phyloP scores from a whole-genome alignment of 129 eudicot genomes.

The Logfia minima region DNA sequence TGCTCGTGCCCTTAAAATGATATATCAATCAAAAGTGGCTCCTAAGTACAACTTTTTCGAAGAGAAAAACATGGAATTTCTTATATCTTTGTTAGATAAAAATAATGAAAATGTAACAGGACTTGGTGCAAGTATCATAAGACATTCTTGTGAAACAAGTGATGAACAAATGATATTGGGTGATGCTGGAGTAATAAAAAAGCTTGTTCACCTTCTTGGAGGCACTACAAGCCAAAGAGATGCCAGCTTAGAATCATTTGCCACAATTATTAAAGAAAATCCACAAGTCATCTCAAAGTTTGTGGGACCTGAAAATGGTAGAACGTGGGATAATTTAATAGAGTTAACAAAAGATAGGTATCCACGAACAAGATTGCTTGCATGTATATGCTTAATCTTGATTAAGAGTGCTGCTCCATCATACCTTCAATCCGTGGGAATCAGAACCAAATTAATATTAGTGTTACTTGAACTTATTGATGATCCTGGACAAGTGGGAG shows the following conservation, averaged over 20 bases:
- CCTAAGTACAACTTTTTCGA: constrained; percentile 77
- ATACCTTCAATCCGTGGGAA: constrained; percentile 58
- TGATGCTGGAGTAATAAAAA: constrained; percentile 72
- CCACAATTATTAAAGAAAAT: constrained; percentile 65
- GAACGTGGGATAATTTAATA: constrained; percentile 49
- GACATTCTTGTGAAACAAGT: constrained; percentile 72
- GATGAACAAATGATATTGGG: constrained; percentile 71
- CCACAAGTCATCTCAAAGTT: constrained; percentile 62
- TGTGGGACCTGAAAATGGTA: constrained; percentile 72
- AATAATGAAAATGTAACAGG: constrained; percentile 81
- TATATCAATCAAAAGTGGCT: constrained; percentile 81
- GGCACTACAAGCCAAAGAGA: constrained; percentile 79
- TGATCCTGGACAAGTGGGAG: constrained; percentile 95
- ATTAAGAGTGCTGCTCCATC: constrained; percentile 57
- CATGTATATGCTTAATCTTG: constrained; percentile 68
- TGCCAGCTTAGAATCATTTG: constrained; percentile 86
- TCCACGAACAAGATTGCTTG: constrained; percentile 85
- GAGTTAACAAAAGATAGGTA: constrained; percentile 71
- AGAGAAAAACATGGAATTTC: constrained; percentile 66
- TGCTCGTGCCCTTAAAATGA: constrained; percentile 93
- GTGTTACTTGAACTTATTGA: constrained; percentile 84
- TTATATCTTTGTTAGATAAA: constrained; percentile 65
- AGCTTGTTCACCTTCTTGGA: constrained; percentile 63
- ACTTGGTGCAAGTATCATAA: constrained; percentile 88
- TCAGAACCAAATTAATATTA: constrained; percentile 61